Evolutionary conservation across 2,329 filamentous ascomycete species (phyloP), one percentile per base, ranked within the genome.

Genomic region (Pyricularia sp.): DNA sequence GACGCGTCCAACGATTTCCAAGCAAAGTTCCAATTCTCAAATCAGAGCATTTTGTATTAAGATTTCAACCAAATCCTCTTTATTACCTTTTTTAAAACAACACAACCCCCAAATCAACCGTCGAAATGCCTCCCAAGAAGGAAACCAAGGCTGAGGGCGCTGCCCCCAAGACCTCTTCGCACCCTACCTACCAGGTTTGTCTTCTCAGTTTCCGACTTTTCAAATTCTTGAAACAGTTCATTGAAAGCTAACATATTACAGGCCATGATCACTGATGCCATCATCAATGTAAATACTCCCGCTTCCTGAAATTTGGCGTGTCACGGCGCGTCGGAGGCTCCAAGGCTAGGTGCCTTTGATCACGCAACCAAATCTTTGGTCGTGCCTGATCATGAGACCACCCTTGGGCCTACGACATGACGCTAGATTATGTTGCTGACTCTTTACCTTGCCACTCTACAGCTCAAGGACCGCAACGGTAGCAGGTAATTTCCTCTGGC

Each of bases 231-330:
- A 67, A 42, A 66, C 63, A 74, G 36, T 70, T 66, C 66, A 64
- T 69, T 69, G 69, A 67, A 65, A 73, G 72, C 81, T 83, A 78
- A 84, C 76, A 36, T 3, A 2, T 50, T 71, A 50, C 70, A 88
- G 86, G 85, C 87, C 75, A 88, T 88, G 86, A 88, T 88, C 76
- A 86, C 82, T 68, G 85, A 88, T 77, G 86, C 85, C 68, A 88
- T 88, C 76, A 78, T 86, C 76, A 81, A 83, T 79, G 86, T 88
- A 87, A 78, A 82, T 84, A 74, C 72, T 70, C 71, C 74, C 72
- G 68, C 73, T 74, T 74, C 75, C 73, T 75, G 72, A 69, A 70
- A 73, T 75, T 73, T 73, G 77, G 78, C 80, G 80, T 80, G 80
- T 79, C 70, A 30, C 55, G 5, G 70, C 64, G 72, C 71, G 71